These are phyloP conservation scores for Xylaria sp. DNA, from an alignment of 2,329 filamentous ascomycete genomes.

Conservation along the genomic window DNA sequence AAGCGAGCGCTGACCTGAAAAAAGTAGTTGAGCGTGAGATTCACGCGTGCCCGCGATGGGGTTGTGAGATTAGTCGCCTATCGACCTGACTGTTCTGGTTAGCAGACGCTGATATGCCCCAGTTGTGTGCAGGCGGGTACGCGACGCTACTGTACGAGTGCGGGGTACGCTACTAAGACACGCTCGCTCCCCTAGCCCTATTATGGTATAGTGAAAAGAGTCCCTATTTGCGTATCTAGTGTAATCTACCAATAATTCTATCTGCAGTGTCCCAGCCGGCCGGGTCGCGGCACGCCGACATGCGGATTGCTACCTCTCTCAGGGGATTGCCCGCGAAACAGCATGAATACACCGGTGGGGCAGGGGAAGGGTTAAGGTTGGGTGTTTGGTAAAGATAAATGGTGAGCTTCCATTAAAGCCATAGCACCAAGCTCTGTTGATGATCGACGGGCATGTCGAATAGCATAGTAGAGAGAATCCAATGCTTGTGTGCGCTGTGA, in stretches of 20 bases:
- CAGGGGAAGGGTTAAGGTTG: too few relatives aligned
- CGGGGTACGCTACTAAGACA: background rate
- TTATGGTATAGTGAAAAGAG: background rate
- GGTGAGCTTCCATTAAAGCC: too few relatives aligned
- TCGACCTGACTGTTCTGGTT: constrained; percentile 39
- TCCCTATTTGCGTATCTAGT: too few relatives aligned
- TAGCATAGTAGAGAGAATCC: too few relatives aligned
- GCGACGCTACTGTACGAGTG: background rate
- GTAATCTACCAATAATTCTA: constrained; percentile 3
- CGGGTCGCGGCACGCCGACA: constrained; percentile 23
- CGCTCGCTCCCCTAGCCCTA: background rate
- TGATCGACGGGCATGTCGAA: too few relatives aligned
- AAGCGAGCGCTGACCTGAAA: constrained; percentile 27
- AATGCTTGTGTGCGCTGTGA: too few relatives aligned
- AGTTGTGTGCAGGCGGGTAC: background rate
- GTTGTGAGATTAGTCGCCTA: constrained; percentile 16
- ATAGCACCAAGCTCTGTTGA: too few relatives aligned
- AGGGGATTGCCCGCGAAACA: too few relatives aligned
- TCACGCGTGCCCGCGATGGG: constrained; percentile 8
- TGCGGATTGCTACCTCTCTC: constrained; percentile 2
- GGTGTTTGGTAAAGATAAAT: too few relatives aligned
- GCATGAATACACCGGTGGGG: too few relatives aligned
- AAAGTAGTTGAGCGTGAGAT: constrained; percentile 23
- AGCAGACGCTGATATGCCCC: constrained; percentile 7
- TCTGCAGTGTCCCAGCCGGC: background rate